Conservation (phyloP, 2,329 filamentous ascomycete genomes). For the Botrytis elliptica region DNA sequence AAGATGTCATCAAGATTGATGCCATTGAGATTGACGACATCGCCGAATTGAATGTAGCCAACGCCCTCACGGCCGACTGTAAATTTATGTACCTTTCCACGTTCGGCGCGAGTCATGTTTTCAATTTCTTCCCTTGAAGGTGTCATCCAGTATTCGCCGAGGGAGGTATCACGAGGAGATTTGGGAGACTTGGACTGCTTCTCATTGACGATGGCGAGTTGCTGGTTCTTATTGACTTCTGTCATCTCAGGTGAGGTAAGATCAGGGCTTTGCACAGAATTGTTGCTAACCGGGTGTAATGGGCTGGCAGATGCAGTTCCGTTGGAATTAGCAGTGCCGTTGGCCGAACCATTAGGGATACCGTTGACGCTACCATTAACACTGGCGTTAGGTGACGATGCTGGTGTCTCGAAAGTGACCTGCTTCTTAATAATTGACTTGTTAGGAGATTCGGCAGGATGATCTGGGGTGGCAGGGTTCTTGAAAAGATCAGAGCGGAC, state of each 20-base stretch:
- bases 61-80: conserved; percentile 79
- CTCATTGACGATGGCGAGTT: conserved; percentile 77
- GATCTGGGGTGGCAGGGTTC: conserved; percentile 47
- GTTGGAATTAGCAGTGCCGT: conserved; percentile 48
- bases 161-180: conserved; percentile 24
- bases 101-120: conserved; percentile 76
- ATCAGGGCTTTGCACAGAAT: conserved; percentile 55
- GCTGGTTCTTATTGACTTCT: conserved; percentile 63
- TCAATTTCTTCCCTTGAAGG: conserved; percentile 73
- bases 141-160: conserved; percentile 84
- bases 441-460: conserved; percentile 47
- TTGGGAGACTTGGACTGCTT: conserved; percentile 46
- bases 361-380: conserved; percentile 42
- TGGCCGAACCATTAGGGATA: conserved; percentile 39
- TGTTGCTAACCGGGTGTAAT: conserved; percentile 39
- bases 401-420: conserved; percentile 76
- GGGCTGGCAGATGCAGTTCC: conserved; percentile 33
- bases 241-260: conserved; percentile 63
- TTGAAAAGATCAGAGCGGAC: conserved; percentile 72
- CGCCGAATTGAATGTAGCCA: conserved; percentile 78
- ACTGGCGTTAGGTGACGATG: neutral
- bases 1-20: conserved; percentile 79
- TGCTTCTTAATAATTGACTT: conserved; percentile 66
- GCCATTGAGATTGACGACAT: conserved; percentile 76
- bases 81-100: conserved; percentile 71